Evolutionary conservation across 148 eudicot species (phyloP), one percentile per base, ranked within the genome.

Genomic region (Vaccinium corymbosum): DNA sequence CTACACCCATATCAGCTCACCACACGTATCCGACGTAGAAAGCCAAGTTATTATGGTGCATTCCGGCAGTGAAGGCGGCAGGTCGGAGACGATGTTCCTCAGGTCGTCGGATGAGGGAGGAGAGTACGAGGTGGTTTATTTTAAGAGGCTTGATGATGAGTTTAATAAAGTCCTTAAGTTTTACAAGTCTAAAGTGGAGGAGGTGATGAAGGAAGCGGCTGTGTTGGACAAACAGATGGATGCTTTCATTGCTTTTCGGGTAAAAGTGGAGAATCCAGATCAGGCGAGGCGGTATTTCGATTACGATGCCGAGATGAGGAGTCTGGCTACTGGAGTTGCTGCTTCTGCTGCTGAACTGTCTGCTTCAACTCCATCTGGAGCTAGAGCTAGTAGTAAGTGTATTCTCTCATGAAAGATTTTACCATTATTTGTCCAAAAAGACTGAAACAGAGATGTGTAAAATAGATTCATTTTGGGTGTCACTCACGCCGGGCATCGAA

Each of bases 171-270:
- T 90, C 2, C 16, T 82, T 1, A 55, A 57, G 8, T 90, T 90
- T 50, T 90, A 90, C 61, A 86, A 72, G 85, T 19, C 8, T 1
- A 90, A 88, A 38, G 89, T 88, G 9, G 81, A 81, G 9, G 87
- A 90, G 22, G 88, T 85, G 56, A 77, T 83, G 70, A n/a, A 50
- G n/a, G 76, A 84, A 25, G 91, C 91, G 0, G 87, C 77, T 27
- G 56, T 77, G 80, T 51, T 88, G 85, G 83, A 57, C 49, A 85
- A 52, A 10, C 90, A 90, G 61, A 90, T 88, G 91, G 84, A 90
- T 86, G 91, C 89, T 14, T 80, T 90, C 61, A 86, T 90, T 84
- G 90, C 90, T 84, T 70, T 90, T 8, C 20, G 91, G 81, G 68
- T 86, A 12, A 86, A 42, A 22, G 89, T 88, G 20, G 87, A 84